Conservation (phyloP, 495 filamentous ascomycete genomes). For the Neurospora discreta region DNA sequence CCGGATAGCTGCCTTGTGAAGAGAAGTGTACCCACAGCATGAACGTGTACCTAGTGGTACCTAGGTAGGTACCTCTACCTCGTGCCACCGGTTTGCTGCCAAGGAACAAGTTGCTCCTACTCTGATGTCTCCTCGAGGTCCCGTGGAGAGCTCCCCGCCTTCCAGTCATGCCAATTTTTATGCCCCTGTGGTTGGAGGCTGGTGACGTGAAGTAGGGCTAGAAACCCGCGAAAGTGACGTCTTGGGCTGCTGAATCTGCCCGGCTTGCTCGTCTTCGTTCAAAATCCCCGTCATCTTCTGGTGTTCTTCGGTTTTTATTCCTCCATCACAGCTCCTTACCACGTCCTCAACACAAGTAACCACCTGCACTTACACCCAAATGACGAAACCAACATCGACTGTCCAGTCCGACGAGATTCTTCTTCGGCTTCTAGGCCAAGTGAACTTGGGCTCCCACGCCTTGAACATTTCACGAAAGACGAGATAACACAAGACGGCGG, state of each 20-base stretch:
- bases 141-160: background rate
- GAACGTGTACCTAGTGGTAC: background rate
- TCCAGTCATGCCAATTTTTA: no score
- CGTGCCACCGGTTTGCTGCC: background rate
- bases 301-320: background rate
- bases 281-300: background rate
- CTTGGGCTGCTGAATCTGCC: background rate
- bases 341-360: background rate
- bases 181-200: background rate
- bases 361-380: background rate
- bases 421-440: background rate
- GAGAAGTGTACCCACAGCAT: background rate
- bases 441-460: no score
- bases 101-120: background rate
- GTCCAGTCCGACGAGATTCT: background rate
- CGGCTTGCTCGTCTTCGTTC: background rate
- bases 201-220: background rate
- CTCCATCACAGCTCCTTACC: background rate
- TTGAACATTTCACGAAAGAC: no score
- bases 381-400: background rate
- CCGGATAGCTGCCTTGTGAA: background rate
- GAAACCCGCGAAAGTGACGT: background rate
- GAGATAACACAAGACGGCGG: no score
- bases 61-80: background rate
- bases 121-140: background rate